Evolutionary conservation across 257 asterid genomes (phyloP).

Genomic region (Gentiana dahurica): DNA sequence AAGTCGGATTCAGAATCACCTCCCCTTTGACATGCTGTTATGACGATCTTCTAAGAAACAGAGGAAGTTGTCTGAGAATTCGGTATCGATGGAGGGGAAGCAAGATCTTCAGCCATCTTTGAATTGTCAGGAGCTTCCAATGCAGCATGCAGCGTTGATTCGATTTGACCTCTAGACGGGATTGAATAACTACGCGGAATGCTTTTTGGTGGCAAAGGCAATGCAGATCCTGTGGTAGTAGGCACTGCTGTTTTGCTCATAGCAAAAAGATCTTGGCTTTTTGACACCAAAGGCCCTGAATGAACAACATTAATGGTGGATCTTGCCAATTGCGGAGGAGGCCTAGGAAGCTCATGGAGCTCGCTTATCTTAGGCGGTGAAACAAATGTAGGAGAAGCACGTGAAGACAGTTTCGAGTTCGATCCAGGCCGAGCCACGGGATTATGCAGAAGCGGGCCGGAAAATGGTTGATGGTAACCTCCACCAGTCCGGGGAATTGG

Average conservation of each 20-base stretch:
- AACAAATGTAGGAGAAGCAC: slow-evolving; percentile 24
- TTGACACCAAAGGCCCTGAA: slow-evolving; percentile 69
- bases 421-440: slow-evolving; percentile 45
- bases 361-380: slow-evolving; percentile 90
- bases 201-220: slow-evolving; percentile 48
- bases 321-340: slow-evolving; percentile 56
- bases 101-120: slow-evolving; percentile 28
- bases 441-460: slow-evolving; percentile 51
- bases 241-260: slow-evolving; percentile 21
- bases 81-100: slow-evolving; percentile 50
- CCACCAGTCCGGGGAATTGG: slow-evolving; percentile 30
- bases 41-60: slow-evolving; percentile 19
- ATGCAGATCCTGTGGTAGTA: slow-evolving; percentile 31
- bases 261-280: slow-evolving; percentile 30
- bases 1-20: slow-evolving; percentile 15
- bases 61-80: slow-evolving; percentile 27
- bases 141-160: slow-evolving; percentile 24
- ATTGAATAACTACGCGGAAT: slow-evolving; percentile 73
- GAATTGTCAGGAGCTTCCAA: slow-evolving; percentile 28
- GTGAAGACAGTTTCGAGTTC: slow-evolving; percentile 42
- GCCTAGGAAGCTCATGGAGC: slow-evolving; percentile 97
- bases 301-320: slow-evolving; percentile 37
- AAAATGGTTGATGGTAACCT: slow-evolving; percentile 37
- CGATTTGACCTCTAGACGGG: slow-evolving; percentile 52
- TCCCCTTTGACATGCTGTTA: slow-evolving; percentile 16